These are phyloP conservation scores for Phytophthora uliginosa DNA, from an alignment of 352 stramenopile genomes.

Conservation along the genomic window DNA sequence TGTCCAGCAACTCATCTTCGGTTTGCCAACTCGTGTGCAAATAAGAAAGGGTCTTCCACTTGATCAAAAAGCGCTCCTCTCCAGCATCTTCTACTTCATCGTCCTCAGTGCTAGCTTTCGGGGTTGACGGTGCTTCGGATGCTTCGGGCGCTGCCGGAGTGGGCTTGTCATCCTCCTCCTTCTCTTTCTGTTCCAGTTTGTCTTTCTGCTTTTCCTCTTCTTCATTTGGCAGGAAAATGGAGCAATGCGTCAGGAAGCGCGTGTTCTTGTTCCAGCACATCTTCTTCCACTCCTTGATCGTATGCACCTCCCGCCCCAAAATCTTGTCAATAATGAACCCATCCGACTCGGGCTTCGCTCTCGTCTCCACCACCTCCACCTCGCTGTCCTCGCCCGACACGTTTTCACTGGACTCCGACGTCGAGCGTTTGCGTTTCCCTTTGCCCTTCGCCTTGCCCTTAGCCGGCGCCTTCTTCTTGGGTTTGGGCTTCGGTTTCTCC, in stretches of 20 bases:
- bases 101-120: conserved; percentile 24
- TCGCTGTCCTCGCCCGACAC: conserved; percentile 36
- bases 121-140: neutral
- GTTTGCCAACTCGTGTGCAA: conserved; percentile 94
- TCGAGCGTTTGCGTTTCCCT: conserved; percentile 36
- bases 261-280: conserved; percentile 81
- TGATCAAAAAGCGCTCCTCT: conserved; percentile 90
- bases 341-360: conserved; percentile 57
- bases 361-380: conserved; percentile 28
- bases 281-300: conserved; percentile 81
- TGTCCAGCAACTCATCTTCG: conserved; percentile 82
- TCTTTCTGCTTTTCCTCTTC: conserved; percentile 31
- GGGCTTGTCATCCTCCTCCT: conserved; percentile 12
- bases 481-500: conserved; percentile 45
- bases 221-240: conserved; percentile 82
- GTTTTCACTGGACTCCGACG: conserved; percentile 42
- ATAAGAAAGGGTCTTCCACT: conserved; percentile 93
- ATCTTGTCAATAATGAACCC: conserved; percentile 90
- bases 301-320: conserved; percentile 81
- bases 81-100: conserved; percentile 50
- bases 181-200: conserved; percentile 17
- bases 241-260: conserved; percentile 81
- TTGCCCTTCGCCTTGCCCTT: conserved; percentile 40
- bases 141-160: neutral
- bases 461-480: conserved; percentile 31